Evolutionary conservation across 1,284 basidiomycete genomes (phyloP).

Genomic region (Boletus sp.): DNA sequence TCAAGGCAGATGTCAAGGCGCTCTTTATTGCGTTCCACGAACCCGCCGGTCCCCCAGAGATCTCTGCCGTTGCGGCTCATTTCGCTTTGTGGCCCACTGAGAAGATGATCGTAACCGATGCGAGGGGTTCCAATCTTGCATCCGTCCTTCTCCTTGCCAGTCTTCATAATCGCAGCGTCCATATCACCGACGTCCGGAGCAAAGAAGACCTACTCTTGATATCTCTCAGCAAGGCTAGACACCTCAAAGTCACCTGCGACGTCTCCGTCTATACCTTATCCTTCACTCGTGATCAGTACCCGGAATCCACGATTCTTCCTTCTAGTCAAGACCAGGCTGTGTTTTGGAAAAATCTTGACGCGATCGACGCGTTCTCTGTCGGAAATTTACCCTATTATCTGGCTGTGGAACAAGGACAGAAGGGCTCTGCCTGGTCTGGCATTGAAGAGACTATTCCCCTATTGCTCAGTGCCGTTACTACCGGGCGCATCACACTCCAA

Average conservation of each 20-base stretch:
- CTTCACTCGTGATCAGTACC: slow-evolving; percentile 79
- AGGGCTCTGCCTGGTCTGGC: slow-evolving; percentile 72
- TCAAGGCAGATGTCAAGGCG: slow-evolving; percentile 75
- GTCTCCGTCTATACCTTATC: slow-evolving; percentile 92
- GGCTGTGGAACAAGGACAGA: slow-evolving; percentile 63
- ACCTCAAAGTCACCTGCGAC: slow-evolving; percentile 94
- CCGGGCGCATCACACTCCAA: slow-evolving; percentile 78
- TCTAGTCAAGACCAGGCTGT: slow-evolving; percentile 75
- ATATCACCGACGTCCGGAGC: slow-evolving; percentile 90
- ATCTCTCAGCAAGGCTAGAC: slow-evolving; percentile 90
- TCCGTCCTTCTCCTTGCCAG: slow-evolving; percentile 92
- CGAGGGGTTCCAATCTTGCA: slow-evolving; percentile 88
- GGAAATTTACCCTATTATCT: slow-evolving; percentile 82
- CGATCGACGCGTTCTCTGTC: slow-evolving; percentile 91
- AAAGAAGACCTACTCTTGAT: slow-evolving; percentile 90
- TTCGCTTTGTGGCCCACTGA: slow-evolving; percentile 90
- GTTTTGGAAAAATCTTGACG: slow-evolving; percentile 83
- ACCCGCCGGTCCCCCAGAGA: slow-evolving; percentile 42
- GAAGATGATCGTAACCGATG: slow-evolving; percentile 92
- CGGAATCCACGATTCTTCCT: slow-evolving; percentile 66
- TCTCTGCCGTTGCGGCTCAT: slow-evolving; percentile 75
- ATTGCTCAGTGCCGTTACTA: slow-evolving; percentile 81
- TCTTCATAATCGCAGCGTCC: slow-evolving; percentile 85
- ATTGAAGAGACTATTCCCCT: slow-evolving; percentile 87
- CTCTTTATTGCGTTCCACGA: slow-evolving; percentile 82